phyloP scores from a whole-genome alignment of 2,329 filamentous ascomycete species.

The Microdochium paspali region DNA sequence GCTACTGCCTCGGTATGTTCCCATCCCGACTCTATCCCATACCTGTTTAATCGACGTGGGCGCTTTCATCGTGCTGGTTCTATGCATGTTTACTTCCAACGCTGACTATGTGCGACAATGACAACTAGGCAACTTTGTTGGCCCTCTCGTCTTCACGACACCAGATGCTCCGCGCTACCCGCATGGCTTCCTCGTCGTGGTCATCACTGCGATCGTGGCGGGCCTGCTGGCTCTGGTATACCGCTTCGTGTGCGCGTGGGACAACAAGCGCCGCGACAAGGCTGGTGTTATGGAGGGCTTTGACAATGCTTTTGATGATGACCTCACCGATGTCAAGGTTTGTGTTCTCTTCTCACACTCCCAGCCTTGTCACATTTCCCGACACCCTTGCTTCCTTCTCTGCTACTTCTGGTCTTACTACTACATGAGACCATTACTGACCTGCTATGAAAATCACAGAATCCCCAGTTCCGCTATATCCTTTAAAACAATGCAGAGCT shows the following conservation, averaged over 20 bases:
- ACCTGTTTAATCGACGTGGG: no score
- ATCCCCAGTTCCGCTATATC: conserved; percentile 16
- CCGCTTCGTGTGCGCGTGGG: conserved; percentile 38
- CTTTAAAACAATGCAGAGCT: no score
- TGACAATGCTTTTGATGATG: conserved; percentile 42
- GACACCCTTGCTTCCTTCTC: neutral
- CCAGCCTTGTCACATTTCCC: neutral
- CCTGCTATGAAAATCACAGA: conserved; percentile 5
- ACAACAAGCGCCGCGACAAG: conserved; percentile 46
- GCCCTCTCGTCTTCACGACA: conserved; percentile 54
- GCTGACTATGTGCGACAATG: neutral
- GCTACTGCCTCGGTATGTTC: conserved; percentile 39
- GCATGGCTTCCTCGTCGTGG: conserved; percentile 48
- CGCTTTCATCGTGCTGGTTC: no score
- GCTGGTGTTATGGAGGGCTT: conserved; percentile 34
- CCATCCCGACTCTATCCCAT: no score
- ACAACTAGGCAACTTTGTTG: conserved; percentile 49
- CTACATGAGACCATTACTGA: neutral
- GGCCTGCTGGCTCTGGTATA: conserved; percentile 40
- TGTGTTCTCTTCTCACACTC: neutral
- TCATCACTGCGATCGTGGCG: conserved; percentile 44
- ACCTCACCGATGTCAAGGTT: conserved; percentile 33
- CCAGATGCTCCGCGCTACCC: conserved; percentile 46
- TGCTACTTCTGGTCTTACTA: neutral
- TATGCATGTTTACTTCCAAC: no score